Percentiles rank a stretch among this genome's conserved stretches.
phyloP scores from a whole-genome alignment of 2,329 filamentous ascomycete species.

The Fonsecaea nubica region DNA sequence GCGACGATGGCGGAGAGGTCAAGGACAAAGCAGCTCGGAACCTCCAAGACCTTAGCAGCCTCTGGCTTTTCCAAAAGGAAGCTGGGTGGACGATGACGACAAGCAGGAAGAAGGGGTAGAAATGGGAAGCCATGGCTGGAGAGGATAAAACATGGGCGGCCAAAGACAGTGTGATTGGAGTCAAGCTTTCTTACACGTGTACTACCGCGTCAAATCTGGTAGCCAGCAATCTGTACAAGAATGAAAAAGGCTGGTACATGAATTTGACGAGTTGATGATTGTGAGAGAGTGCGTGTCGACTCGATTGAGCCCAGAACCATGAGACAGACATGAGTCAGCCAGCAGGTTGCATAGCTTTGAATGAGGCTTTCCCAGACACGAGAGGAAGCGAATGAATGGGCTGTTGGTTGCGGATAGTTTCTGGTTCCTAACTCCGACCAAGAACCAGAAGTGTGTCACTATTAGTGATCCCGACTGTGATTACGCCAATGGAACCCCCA shows the following conservation, averaged over 20 bases:
- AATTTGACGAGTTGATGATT: neutral
- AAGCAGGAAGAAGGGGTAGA: neutral
- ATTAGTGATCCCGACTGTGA: constrained; percentile 26
- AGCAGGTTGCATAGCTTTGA: neutral
- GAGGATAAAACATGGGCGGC: neutral
- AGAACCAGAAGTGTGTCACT: neutral
- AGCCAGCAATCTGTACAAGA: constrained; percentile 7
- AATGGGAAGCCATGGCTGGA: neutral
- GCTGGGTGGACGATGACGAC: neutral
- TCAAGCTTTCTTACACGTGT: neutral
- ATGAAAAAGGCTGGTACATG: neutral
- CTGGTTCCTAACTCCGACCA: constrained; percentile 23
- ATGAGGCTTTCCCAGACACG: constrained; percentile 9
- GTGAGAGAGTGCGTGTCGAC: neutral
- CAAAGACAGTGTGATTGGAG: neutral
- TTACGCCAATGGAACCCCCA: constrained; percentile 15
- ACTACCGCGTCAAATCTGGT: neutral
- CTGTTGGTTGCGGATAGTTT: constrained; percentile 5
- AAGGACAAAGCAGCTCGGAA: neutral
- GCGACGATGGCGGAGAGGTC: neutral
- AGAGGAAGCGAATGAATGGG: constrained; percentile 1
- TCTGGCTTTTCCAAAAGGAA: neutral
- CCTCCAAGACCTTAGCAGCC: neutral
- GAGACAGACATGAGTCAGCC: neutral
- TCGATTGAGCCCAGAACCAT: too few species aligned